Percentiles rank a stretch among this genome's conserved stretches.
These are phyloP conservation scores for Peniophora sp. DNA, from an alignment of 1,284 basidiomycete genomes.

Conservation along the genomic window DNA sequence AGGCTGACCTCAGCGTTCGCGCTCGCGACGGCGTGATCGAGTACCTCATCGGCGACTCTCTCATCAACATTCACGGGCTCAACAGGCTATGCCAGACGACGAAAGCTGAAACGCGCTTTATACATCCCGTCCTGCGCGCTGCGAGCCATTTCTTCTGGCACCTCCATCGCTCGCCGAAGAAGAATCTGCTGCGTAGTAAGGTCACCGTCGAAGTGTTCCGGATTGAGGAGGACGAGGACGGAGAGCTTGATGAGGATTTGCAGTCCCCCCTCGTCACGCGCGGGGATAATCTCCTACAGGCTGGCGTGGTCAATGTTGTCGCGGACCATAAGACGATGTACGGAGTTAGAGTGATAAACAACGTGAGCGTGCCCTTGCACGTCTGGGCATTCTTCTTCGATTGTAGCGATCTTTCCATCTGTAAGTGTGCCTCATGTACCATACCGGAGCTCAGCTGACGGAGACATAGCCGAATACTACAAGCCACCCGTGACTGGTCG, in stretches of 20 bases:
- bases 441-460: neutral
- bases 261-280: neutral
- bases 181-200: neutral
- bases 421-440: slow-evolving; percentile 7
- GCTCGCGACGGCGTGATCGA: neutral
- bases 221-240: neutral
- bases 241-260: neutral
- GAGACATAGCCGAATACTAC: neutral
- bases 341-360: slow-evolving; percentile 23
- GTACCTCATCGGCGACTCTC: neutral
- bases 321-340: slow-evolving; percentile 9
- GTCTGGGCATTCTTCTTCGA: slow-evolving; percentile 30
- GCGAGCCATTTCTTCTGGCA: slow-evolving; percentile 9
- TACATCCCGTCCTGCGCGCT: neutral
- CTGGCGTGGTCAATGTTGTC: neutral
- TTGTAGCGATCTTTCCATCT: slow-evolving; percentile 21
- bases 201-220: neutral
- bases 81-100: neutral
- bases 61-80: neutral
- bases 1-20: neutral
- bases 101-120: neutral
- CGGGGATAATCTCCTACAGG: neutral
- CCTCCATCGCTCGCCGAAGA: slow-evolving; percentile 16
- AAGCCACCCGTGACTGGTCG: neutral
- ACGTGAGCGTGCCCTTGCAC: slow-evolving; percentile 19